Evolutionary conservation across 495 filamentous ascomycete species (phyloP), one percentile per base, ranked within the genome.

Genomic region (Penicillium samsonianum): DNA sequence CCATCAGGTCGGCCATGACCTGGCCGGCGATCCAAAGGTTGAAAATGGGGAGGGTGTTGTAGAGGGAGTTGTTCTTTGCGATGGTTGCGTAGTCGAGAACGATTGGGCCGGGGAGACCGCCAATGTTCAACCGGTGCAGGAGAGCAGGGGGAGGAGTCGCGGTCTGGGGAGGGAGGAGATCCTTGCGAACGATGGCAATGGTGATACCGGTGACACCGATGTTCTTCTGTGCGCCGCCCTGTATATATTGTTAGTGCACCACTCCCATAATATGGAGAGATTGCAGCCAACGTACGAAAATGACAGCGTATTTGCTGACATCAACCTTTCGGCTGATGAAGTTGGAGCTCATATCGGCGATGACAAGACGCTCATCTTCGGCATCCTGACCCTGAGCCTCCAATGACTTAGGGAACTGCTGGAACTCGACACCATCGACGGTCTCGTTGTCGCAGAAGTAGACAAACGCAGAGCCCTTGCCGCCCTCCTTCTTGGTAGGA

Each of bases 41-140:
- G 72, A 97, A 96, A 64, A 98, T 96, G 58, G 89, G 90, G 25
- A 98, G 80, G 3, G 93, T 98, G 76, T 96, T 97, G 76, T 96
- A 96, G 50, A 98, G 79, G 59, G 86, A 90, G 76, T 91, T 91
- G 73, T 92, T 91, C 78, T 92, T 92, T 19, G 90, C 87, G 37
- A 90, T 84, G 0, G 82, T 88, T 45, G 88, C 82, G 71, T 92
- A 98, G 69, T 90, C 84, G 41, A 96, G 75, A 38, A 96, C 82
- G 8, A 90, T 80, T 2, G 87, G 86, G 37, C 91, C 82, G 14
- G 89, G 88, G 20, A 96, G 77, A 11, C 84, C 85, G 38, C 70
- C 70, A 19, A 70, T 67, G 52, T 71, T 68, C n/a, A 96, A 82
- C 44, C 85, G 80, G 52, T 91, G 82, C 55, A 96, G 73, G 50